Base-by-base conservation (phyloP, 768 basidiomycete genomes). In the Trametes sanguinea region DNA sequence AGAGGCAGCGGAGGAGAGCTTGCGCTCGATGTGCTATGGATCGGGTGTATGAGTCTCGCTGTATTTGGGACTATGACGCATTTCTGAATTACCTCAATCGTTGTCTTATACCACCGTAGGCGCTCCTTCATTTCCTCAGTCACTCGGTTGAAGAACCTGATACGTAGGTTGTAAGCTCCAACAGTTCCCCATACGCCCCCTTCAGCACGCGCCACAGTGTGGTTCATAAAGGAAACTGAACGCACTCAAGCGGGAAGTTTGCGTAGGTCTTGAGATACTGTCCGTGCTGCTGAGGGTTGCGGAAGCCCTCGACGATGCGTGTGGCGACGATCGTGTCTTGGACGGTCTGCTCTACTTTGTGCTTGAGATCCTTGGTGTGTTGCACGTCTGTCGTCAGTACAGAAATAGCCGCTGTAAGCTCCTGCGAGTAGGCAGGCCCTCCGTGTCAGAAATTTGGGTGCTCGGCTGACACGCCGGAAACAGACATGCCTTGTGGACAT, bases 271-370 rank as follows among this genome's bases (percentile, higher is more conserved):
- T 92, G 53, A 92, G 76, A 73, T 89, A 85, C 27, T 80, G 80
- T 22, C 83, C 85, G 61, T 85, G 82, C 67, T 85, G 84, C 59
- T 92, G 89, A 2, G 88, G 88, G 68, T 88, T 88, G 63, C 81
- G 83, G 76, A 89, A 90, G 6, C 86, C 91, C 65, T 92, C 91
- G 51, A 94, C 78, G 57, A 93, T 87, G 32, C 85, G 84, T 7
- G 85, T 91, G 2, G 89, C 85, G 30, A 86, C 78, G 55, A 93
- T 91, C 27, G 87, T 90, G 67, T 94, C 92, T 74, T 90, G 85
- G 30, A 92, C 86, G 0, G 88, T 83, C 73, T 88, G 86, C 54
- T 92, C 89, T 11, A 87, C 85, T 77, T 90, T 91, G 2, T 78
- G 75, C 70, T 88, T 89, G 51, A 94, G 75, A 73, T 92, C 89